Evolutionary conservation across 2,329 filamentous ascomycete genomes (phyloP), one percentile per base, ranked within the genome.

Genomic region (Nannizzia gypsea): DNA sequence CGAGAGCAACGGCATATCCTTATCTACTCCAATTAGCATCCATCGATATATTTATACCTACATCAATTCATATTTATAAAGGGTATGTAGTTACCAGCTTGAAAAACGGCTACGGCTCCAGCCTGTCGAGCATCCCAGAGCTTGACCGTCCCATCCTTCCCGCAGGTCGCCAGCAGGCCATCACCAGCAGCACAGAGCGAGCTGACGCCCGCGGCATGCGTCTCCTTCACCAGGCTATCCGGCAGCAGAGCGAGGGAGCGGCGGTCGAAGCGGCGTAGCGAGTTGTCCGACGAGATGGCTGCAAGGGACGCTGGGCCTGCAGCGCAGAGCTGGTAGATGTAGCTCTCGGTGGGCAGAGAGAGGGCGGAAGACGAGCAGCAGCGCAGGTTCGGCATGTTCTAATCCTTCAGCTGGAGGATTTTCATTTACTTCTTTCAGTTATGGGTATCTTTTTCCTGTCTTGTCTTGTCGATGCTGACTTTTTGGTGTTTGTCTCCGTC

Each of bases 1-100:
- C 13, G 82, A 80, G 24, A 83, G 77, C 54, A 83, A 74, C 31
- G 78, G 74, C 3, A 77, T 74, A 42, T 76, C 73, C 61, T 75
- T 78, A 38, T 75, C 80, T 80, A 64, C 22, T 59, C 34, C 34
- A 56, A 26, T 38, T 56, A 56, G 54, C 31, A 56, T 15, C n/a
- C 38, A 42, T 42, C 38, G 2, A 5, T 42, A 15, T 46, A 46
- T 34, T 61, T 38, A 24, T 24, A 56, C 13, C 50, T 31, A 26
- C 60, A 55, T 50, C 11, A 56, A 60, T 15, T n/a, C n/a, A n/a
- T n/a, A n/a, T n/a, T n/a, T n/a, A n/a, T n/a, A n/a, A 6, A 34
- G 9, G 31, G 52, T 8, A 20, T 60, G 36, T 28, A 61, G 60
- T 24, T 67, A 74, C 73, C 67, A 56, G 71, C 70, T 61, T 67